These are phyloP conservation scores for Leccinum cinnamomeum DNA, from an alignment of 1,284 basidiomycete species.

Conservation along the genomic window DNA sequence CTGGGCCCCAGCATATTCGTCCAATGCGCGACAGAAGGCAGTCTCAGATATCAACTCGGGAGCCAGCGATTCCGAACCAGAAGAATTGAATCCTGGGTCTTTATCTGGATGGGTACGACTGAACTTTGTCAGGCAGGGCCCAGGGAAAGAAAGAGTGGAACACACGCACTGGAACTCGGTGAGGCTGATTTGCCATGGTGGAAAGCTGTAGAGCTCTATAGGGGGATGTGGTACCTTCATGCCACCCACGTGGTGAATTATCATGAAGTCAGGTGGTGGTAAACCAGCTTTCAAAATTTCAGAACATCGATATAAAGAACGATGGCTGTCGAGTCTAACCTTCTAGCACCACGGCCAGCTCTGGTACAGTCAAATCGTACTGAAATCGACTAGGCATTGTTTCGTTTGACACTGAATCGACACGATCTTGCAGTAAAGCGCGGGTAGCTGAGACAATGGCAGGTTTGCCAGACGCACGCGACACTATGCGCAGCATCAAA, in stretches of 20 bases:
- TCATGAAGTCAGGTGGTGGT: conserved; percentile 70
- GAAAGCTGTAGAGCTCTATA: conserved; percentile 68
- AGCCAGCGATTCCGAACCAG: background rate
- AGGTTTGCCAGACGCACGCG: conserved; percentile 51
- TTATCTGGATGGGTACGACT: conserved; percentile 30
- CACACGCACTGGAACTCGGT: conserved; percentile 71
- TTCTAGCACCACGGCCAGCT: conserved; percentile 56
- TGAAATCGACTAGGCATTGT: conserved; percentile 9
- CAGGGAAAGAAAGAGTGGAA: background rate
- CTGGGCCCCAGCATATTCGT: conserved; percentile 67
- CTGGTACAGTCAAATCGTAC: conserved; percentile 43
- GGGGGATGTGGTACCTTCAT: conserved; percentile 41
- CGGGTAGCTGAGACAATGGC: conserved; percentile 47
- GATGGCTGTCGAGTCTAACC: conserved; percentile 39
- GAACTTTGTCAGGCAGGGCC: background rate
- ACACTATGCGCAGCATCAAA: conserved; percentile 46
- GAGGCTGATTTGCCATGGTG: conserved; percentile 75
- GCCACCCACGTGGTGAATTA: conserved; percentile 58
- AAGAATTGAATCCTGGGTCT: background rate
- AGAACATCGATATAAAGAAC: conserved; percentile 5
- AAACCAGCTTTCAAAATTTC: conserved; percentile 44
- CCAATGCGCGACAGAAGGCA: conserved; percentile 63
- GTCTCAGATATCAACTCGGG: conserved; percentile 45
- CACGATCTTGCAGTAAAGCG: conserved; percentile 31
- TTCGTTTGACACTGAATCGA: conserved; percentile 7